Base-by-base conservation (phyloP, 306 rosid genomes). In the Glycine tomentella region DNA sequence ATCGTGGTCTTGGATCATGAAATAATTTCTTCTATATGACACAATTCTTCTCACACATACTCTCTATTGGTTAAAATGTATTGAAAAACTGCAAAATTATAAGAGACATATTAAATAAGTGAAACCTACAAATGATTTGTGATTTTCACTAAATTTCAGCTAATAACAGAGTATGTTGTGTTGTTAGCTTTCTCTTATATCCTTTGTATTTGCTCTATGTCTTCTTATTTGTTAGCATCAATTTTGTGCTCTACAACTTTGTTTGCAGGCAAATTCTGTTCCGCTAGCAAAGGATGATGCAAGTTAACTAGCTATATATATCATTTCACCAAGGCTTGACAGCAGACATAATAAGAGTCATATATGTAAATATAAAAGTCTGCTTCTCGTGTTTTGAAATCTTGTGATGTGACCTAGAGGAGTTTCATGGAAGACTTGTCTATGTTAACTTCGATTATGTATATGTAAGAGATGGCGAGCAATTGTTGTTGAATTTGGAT, bases 241-340 rank as follows among this genome's bases (percentile, higher is more conserved):
- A 25, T 25, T 25, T 25, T 25, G 31, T 25, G 31, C 2, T 25
- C 45, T 53, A 3, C 76, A 33, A 69, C 17, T 72, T 79, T 53
- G 72, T 53, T 75, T 80, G 42, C 92, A 95, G 99, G 99, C 87
- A 65, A 89, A 87, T 34, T 86, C 94, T 72, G 93, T 95, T 62
- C 97, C 99, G 9, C 71, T 9, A 3, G 88, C 89, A 44, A 86
- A 49, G 17, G 98, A 91, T 63, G 93, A 91, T 40, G 81, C 83
- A 17, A 83, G 84, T 64, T 87, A 71, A 31, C 8, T 11, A 38
- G 73, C 78, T 66, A n/a, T 58, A 25, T 25, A 25, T 25, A 59
- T 49, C 8, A 9, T 73, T 38, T 55, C 78, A 55, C 31, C 65
- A 66, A 57, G 51, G 80, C 2, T 20, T 67, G 74, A 52, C 79